Evolutionary conservation across 2,329 filamentous ascomycete species (phyloP).

Genomic region (Diplodia mutila): DNA sequence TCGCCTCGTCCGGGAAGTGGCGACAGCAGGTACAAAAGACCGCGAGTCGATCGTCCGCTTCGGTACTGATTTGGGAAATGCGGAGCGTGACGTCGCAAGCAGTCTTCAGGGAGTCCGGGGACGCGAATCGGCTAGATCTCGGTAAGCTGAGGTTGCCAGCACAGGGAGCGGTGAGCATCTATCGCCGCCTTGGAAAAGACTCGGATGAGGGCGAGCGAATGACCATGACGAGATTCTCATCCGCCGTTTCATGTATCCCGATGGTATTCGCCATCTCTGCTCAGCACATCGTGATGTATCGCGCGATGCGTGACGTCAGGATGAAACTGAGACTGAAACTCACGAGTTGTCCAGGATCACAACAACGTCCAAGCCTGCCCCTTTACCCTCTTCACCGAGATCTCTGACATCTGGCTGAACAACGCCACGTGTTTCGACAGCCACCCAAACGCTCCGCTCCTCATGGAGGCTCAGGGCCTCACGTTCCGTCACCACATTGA

Average conservation of each 20-base stretch:
- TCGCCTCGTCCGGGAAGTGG: conserved; percentile 16
- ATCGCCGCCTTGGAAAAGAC: background rate
- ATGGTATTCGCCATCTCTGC: background rate
- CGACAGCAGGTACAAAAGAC: conserved; percentile 29
- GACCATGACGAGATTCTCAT: conserved; percentile 1
- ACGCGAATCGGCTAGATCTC: conserved; percentile 24
- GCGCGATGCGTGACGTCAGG: conserved; percentile 20
- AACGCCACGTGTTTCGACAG: conserved; percentile 38
- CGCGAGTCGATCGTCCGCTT: conserved; percentile 27
- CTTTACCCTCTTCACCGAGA: conserved; percentile 30
- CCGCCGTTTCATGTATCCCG: background rate
- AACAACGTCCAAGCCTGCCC: conserved; percentile 36
- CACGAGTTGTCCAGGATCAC: conserved; percentile 46
- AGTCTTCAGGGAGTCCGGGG: conserved; percentile 24
- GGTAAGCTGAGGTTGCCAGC: conserved; percentile 9
- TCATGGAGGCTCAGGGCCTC: conserved; percentile 22
- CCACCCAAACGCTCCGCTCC: conserved; percentile 35
- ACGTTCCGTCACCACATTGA: conserved; percentile 21
- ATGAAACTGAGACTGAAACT: conserved; percentile 27
- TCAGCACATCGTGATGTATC: conserved; percentile 15
- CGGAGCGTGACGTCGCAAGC: conserved; percentile 24
- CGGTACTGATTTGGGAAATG: conserved; percentile 15
- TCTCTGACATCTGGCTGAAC: conserved; percentile 32
- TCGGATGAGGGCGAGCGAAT: background rate
- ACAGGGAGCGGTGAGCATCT: background rate